Evolutionary conservation across 2,329 filamentous ascomycete genomes (phyloP).

Genomic region (Fusarium bulbicola): DNA sequence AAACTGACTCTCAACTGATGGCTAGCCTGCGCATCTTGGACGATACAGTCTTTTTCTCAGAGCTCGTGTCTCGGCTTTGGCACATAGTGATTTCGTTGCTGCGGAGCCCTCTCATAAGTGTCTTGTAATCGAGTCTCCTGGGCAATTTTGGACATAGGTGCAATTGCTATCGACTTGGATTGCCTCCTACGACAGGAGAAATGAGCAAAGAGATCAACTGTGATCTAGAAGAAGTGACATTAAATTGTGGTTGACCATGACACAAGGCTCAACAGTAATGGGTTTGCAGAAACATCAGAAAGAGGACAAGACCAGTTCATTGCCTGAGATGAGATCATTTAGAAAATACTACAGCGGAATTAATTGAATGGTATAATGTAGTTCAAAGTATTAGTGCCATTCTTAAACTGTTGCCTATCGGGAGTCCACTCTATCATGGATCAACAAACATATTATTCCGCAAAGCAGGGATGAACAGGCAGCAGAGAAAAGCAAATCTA

Average conservation of each 20-base stretch:
- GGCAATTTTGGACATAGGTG: neutral
- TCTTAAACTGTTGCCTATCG: neutral
- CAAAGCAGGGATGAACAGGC: slow-evolving; percentile 1
- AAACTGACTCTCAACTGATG: neutral
- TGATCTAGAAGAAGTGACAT: neutral
- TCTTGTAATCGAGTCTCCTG: neutral
- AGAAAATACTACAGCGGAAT: neutral
- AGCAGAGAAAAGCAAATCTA: neutral
- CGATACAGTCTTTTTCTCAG: neutral
- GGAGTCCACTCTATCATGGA: neutral
- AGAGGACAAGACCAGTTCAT: neutral
- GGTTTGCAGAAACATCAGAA: neutral
- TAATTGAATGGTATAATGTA: too few relatives aligned
- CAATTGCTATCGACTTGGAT: neutral
- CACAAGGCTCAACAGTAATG: neutral
- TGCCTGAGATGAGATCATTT: too few relatives aligned
- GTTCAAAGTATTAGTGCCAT: neutral
- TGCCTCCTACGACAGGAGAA: neutral
- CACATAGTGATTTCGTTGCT: neutral
- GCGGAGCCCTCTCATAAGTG: neutral
- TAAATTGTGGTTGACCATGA: neutral
- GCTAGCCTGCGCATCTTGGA: neutral
- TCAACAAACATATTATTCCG: neutral
- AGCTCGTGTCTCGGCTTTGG: neutral
- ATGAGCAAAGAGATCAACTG: neutral